Conservation (phyloP, 176 grass and related monocot species). For the Typha latifolia region DNA sequence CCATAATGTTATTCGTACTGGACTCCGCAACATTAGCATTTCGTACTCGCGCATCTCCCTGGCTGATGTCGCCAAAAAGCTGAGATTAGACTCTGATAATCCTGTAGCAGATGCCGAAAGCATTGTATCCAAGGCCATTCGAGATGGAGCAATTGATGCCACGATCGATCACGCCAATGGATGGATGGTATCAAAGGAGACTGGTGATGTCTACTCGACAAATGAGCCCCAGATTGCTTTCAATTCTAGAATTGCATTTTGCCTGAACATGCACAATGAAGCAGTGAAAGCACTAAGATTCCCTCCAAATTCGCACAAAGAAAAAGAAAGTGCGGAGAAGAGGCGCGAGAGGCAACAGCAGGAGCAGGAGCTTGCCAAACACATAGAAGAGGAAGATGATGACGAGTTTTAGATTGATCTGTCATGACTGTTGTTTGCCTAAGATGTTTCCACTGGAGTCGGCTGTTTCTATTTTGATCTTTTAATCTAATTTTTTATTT, state of each 20-base stretch:
- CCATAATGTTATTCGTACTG: slow-evolving; percentile 83
- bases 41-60: slow-evolving; percentile 75
- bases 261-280: slow-evolving; percentile 87
- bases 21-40: slow-evolving; percentile 77
- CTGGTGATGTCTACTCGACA: slow-evolving; percentile 67
- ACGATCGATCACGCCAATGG: slow-evolving; percentile 69
- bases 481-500: too few species aligned
- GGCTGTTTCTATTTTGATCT: too few species aligned
- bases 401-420: slow-evolving; percentile 44
- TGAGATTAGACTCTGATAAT: slow-evolving; percentile 53
- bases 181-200: slow-evolving; percentile 78
- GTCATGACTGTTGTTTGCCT: too few species aligned
- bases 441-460: too few species aligned
- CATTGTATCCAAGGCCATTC: slow-evolving; percentile 75
- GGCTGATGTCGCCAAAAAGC: slow-evolving; percentile 65
- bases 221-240: slow-evolving; percentile 79
- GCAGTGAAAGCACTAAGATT: slow-evolving; percentile 66
- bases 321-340: slow-evolving; percentile 81
- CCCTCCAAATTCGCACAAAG: slow-evolving; percentile 73
- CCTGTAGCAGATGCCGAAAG: slow-evolving; percentile 70
- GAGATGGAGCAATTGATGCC: slow-evolving; percentile 80
- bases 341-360: slow-evolving; percentile 71
- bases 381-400: slow-evolving; percentile 80
- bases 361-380: slow-evolving; percentile 84
- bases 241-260: slow-evolving; percentile 77